phyloP scores from a whole-genome alignment of 257 asterid species.

The Nicotiana undulata region DNA sequence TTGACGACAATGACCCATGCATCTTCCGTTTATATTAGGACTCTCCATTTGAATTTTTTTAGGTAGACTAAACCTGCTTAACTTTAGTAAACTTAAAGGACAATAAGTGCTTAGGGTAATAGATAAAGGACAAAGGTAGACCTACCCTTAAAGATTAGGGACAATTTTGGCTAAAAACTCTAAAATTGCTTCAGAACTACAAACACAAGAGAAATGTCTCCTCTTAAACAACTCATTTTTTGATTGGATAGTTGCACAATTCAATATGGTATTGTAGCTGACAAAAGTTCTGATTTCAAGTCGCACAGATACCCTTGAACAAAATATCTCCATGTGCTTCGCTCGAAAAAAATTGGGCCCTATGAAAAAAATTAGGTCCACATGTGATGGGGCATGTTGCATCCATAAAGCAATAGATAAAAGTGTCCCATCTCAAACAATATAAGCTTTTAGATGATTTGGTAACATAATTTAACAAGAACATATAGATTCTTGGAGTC shows the following conservation, averaged over 20 bases:
- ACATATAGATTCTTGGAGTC: not conserved
- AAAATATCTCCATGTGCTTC: not conserved
- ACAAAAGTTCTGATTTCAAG: not conserved
- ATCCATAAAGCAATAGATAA: not conserved
- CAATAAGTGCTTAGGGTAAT: too few species aligned
- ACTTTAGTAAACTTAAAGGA: too few species aligned
- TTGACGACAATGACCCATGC: too few species aligned
- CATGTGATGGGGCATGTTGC: not conserved
- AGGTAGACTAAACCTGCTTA: too few species aligned
- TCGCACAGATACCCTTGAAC: not conserved
- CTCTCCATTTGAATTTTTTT: too few species aligned
- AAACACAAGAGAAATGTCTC: not conserved
- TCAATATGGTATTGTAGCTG: not conserved
- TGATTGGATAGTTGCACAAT: not conserved
- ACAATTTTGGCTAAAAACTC: too few species aligned
- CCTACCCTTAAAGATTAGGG: too few species aligned
- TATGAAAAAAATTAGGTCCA: not conserved
- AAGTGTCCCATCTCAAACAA: not conserved
- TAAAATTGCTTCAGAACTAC: not conserved
- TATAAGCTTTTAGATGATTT: slow-evolving; percentile 3
- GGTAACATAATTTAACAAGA: not conserved
- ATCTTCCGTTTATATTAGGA: too few species aligned
- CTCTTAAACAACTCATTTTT: not conserved
- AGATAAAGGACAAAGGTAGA: too few species aligned
- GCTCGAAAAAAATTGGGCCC: not conserved